Conservation (phyloP, 257 asterid genomes). For the Sherardia arvensis region DNA sequence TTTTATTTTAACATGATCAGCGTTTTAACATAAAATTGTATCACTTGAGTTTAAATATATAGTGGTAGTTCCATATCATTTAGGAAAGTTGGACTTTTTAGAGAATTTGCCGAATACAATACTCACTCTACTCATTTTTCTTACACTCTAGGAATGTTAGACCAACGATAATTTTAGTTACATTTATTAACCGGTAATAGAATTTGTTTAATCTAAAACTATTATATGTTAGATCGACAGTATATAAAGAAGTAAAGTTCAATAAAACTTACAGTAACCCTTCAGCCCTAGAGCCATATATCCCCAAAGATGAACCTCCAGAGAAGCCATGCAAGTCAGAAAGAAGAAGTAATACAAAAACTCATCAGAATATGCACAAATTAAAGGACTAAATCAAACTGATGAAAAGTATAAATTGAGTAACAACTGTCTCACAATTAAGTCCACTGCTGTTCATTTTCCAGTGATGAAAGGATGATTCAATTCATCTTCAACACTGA, state of each 20-base stretch:
- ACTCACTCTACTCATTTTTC: no score
- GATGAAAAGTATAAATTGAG: background rate
- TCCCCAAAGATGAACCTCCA: slow-evolving; percentile 64
- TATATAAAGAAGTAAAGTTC: background rate
- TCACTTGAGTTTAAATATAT: no score
- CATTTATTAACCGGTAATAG: no score
- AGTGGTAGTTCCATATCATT: no score
- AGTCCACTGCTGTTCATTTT: slow-evolving; percentile 85
- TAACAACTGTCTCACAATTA: slow-evolving; percentile 32
- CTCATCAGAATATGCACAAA: slow-evolving; percentile 21
- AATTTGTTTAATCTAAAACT: slow-evolving; percentile 1
- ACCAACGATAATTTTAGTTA: no score
- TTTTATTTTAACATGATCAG: no score
- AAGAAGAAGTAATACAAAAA: slow-evolving; percentile 49
- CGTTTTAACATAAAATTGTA: no score
- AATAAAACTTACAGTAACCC: slow-evolving; percentile 35
- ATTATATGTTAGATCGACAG: no score
- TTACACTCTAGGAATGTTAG: no score
- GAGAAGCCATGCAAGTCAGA: slow-evolving; percentile 60
- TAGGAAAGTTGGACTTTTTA: no score
- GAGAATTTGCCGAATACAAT: background rate
- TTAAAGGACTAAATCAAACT: background rate
- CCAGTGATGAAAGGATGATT: slow-evolving; percentile 99
- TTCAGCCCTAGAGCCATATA: slow-evolving; percentile 18
- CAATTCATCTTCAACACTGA: slow-evolving; percentile 86